A percentile compares a stretch with the other conserved stretches of the same genome.
phyloP scores from a whole-genome alignment of 106 monocot species.

The Vanilla planifolia region DNA sequence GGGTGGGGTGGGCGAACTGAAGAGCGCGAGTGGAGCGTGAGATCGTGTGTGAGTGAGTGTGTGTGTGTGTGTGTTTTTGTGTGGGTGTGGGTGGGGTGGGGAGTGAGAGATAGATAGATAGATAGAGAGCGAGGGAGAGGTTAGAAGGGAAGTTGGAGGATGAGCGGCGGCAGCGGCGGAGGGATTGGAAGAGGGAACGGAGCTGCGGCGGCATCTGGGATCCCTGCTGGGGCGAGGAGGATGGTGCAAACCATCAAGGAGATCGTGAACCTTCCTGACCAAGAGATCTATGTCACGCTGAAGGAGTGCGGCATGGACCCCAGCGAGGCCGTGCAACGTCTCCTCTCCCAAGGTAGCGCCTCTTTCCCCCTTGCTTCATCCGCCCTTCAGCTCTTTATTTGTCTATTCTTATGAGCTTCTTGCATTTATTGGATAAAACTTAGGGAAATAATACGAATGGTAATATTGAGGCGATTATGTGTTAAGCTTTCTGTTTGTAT shows the following conservation, averaged over 20 bases:
- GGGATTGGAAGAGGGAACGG: not conserved
- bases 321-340: conserved; percentile 19
- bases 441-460: too few relatives aligned
- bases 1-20: too few relatives aligned
- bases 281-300: conserved; percentile 19
- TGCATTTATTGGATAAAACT: not conserved
- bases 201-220: not conserved
- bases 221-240: conserved; percentile 16
- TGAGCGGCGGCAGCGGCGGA: not conserved
- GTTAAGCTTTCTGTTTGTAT: too few relatives aligned
- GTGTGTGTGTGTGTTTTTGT: too few relatives aligned
- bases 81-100: too few relatives aligned
- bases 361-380: not conserved
- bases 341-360: conserved; percentile 12
- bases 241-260: conserved; percentile 20
- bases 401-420: not conserved
- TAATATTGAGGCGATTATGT: too few relatives aligned
- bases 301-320: conserved; percentile 25
- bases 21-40: too few relatives aligned
- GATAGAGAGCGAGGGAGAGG: not conserved
- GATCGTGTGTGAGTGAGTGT: too few relatives aligned
- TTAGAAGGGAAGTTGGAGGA: not conserved
- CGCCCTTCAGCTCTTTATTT: not conserved
- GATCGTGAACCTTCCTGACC: conserved; percentile 19
- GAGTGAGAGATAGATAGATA: too few relatives aligned